Evolutionary conservation across 163 green algal genomes (phyloP).

Genomic region (Scenedesmus sp.): DNA sequence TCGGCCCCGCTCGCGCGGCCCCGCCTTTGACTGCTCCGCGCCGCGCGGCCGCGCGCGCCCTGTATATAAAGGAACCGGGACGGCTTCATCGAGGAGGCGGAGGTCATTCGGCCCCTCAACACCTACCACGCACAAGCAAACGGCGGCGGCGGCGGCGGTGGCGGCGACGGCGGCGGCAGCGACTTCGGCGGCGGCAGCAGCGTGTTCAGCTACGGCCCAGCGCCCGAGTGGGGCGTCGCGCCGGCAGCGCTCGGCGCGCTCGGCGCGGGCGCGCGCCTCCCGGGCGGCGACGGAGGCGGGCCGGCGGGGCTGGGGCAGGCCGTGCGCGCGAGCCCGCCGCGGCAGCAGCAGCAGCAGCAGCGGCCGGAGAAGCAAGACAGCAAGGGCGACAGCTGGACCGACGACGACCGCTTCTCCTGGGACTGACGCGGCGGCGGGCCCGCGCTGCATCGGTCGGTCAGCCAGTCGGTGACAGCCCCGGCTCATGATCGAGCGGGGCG

Average conservation of each 20-base stretch:
- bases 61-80: conserved; percentile 23
- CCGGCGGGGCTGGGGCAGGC: background rate
- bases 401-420: conserved; percentile 34
- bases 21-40: too few relatives aligned
- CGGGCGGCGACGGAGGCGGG: background rate
- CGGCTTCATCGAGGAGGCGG: conserved; percentile 16
- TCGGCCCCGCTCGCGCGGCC: too few relatives aligned
- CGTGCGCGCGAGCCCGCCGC: background rate
- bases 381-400: background rate
- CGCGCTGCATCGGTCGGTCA: too few relatives aligned
- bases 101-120: conserved; percentile 22
- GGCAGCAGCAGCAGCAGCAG: background rate
- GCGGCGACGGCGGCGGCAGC: conserved; percentile 5
- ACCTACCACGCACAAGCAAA: conserved; percentile 18
- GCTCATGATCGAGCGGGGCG: too few relatives aligned
- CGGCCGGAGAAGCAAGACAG: background rate
- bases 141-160: background rate
- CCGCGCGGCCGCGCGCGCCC: too few relatives aligned
- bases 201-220: background rate
- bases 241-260: too few relatives aligned
- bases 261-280: too few relatives aligned
- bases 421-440: background rate
- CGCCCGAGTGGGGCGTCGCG: background rate
- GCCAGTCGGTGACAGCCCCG: too few relatives aligned
- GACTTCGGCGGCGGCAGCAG: background rate